Base-by-base conservation (phyloP, 225 moss, liverwort and hornwort species). In the Polytrichum commune region DNA sequence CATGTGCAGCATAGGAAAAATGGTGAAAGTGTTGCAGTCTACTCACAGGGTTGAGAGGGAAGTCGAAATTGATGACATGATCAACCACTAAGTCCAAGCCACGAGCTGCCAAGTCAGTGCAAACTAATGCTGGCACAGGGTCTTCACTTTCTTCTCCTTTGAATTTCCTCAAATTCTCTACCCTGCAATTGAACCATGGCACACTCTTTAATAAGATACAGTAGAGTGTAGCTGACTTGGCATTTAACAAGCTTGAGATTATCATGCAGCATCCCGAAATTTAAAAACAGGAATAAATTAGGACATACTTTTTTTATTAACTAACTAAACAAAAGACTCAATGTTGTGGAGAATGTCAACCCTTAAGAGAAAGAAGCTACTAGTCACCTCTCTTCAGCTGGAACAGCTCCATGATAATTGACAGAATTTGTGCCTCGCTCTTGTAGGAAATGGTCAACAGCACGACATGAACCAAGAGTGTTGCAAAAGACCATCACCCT, bases 401-500 rank as follows among this genome's bases (percentile, higher is more conserved):
- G 98, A 78, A 98, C 74, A 74, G 95, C 98, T 60, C 98, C 98
- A 78, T 98, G 98, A 81, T 98, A 98, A 73, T 95, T 98, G 67
- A 98, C 86, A 60, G 98, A 95, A 25, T 54, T 68, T 57, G 93
- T 86, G 63, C 93, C 98, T 73, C 78, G 88, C 76, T 98, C 98
- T 26, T 81, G 77, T 54, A 98, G 76, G 68, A 88, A 86, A 81
- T 98, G 91, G 69, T 98, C 98, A 67, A 98, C 91, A 28, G 98
- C 98, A 66, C 98, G 98, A 77, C 98, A 98, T 68, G 98, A 98
- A 70, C 85, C 79, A 28, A 98, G 71, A 19, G 98, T 95, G 78
- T 95, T 98, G 84, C 98, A 98, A 72, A 98, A 98, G 5, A 98
- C 98, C 98, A 98, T 98, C 24, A 93, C 88, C 70, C 87, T 86